Percentiles rank a stretch among this genome's conserved stretches.
phyloP scores from a whole-genome alignment of 2,329 filamentous ascomycete species.

The Trichoderma simmonsii region DNA sequence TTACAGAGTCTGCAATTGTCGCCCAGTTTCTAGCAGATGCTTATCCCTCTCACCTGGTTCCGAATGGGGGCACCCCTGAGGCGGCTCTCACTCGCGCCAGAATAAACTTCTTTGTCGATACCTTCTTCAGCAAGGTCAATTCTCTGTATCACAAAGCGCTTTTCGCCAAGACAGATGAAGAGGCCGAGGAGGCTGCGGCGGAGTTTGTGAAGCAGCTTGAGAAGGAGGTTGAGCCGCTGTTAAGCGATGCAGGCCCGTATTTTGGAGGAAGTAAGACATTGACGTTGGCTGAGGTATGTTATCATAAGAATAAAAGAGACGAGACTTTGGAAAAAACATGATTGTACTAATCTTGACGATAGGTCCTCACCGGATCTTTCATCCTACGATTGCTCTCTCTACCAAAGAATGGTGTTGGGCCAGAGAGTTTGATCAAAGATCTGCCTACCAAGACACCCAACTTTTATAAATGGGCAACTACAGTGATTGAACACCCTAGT shows the following conservation, averaged over 20 bases:
- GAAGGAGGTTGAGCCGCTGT: constrained; percentile 71
- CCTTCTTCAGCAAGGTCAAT: constrained; percentile 62
- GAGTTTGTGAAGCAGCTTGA: constrained; percentile 54
- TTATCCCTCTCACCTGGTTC: constrained; percentile 65
- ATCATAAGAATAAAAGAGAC: neutral
- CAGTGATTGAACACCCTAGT: constrained; percentile 59
- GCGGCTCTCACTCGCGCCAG: constrained; percentile 62
- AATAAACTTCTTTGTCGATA: constrained; percentile 69
- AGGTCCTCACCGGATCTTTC: constrained; percentile 66
- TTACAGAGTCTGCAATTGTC: constrained; percentile 73
- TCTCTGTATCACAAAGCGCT: constrained; percentile 45
- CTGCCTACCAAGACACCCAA: constrained; percentile 57
- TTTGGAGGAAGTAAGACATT: constrained; percentile 62
- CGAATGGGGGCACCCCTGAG: constrained; percentile 48
- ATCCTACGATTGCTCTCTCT: constrained; percentile 57
- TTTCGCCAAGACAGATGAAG: constrained; percentile 47
- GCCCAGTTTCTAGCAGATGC: constrained; percentile 67
- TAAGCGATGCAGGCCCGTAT: constrained; percentile 56
- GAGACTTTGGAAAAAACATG: too few relatives aligned
- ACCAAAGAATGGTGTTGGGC: constrained; percentile 53
- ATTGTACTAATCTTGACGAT: constrained; percentile 10
- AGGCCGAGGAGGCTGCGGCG: constrained; percentile 46
- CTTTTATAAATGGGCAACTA: constrained; percentile 65
- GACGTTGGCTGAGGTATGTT: constrained; percentile 69
- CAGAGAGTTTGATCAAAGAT: constrained; percentile 42